These are phyloP conservation scores for Cercospora sp. DNA, from an alignment of 2,329 filamentous ascomycete genomes.

Conservation along the genomic window DNA sequence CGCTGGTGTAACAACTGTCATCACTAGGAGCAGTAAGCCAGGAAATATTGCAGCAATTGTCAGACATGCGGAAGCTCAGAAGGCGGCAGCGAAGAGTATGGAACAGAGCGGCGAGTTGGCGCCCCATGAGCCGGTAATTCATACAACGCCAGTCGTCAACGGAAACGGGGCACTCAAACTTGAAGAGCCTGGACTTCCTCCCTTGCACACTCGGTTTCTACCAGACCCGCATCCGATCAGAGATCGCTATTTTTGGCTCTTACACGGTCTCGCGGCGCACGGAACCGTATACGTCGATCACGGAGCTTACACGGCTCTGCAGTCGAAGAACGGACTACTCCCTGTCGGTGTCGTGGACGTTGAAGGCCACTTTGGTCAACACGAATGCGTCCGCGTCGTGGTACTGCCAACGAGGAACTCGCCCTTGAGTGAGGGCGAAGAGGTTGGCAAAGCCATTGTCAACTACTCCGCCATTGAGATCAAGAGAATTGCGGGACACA, in stretches of 20 bases:
- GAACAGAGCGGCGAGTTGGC: constrained; percentile 32
- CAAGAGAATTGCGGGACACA: constrained; percentile 75
- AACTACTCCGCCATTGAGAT: constrained; percentile 93
- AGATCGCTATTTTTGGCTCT: constrained; percentile 94
- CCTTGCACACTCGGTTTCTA: constrained; percentile 90
- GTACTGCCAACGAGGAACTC: constrained; percentile 66
- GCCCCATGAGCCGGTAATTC: constrained; percentile 20
- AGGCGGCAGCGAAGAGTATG: constrained; percentile 40
- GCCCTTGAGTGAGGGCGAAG: constrained; percentile 45
- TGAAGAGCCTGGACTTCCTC: constrained; percentile 41
- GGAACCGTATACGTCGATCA: constrained; percentile 90
- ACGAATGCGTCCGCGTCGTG: constrained; percentile 85
- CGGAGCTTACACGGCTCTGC: constrained; percentile 79
- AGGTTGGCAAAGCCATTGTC: constrained; percentile 85
- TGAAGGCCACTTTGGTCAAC: constrained; percentile 82
- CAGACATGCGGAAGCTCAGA: constrained; percentile 69
- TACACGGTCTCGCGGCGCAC: constrained; percentile 87
- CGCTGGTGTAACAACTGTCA: constrained; percentile 92
- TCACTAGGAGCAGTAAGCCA: constrained; percentile 89
- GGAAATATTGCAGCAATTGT: constrained; percentile 90
- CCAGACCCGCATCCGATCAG: constrained; percentile 81
- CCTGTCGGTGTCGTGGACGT: constrained; percentile 90
- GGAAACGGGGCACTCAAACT: constrained; percentile 32
- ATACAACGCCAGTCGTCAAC: constrained; percentile 33
- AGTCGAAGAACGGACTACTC: constrained; percentile 81